Conservation (phyloP, 2,329 filamentous ascomycete species). For the Aspergillus sergii region DNA sequence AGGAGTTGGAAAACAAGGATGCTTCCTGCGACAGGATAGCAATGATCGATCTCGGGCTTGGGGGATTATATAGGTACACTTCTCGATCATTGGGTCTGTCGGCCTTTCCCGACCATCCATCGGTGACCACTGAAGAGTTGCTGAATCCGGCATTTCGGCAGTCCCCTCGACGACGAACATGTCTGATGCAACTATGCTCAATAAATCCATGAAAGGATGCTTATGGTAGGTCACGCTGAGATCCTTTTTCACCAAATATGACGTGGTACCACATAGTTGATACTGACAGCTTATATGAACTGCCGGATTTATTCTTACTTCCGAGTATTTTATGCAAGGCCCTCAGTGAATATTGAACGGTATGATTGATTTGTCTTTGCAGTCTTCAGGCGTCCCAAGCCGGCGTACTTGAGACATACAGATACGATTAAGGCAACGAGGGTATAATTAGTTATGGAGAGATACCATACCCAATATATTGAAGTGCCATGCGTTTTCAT, state of each 20-base stretch:
- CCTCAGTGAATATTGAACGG: neutral
- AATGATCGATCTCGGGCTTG: too few relatives aligned
- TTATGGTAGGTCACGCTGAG: too few relatives aligned
- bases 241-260: neutral
- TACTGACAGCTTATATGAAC: neutral
- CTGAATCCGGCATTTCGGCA: neutral
- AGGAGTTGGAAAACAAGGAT: neutral
- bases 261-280: neutral
- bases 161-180: neutral
- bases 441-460: neutral
- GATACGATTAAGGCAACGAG: neutral
- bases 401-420: neutral
- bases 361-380: neutral
- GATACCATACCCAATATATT: neutral
- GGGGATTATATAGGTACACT: neutral
- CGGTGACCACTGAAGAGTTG: neutral
- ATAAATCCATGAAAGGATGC: neutral
- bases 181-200: neutral
- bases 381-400: neutral
- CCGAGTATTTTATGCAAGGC: neutral
- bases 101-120: neutral
- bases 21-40: neutral
- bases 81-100: neutral
- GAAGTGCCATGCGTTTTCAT: neutral
- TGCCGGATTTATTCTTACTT: neutral